Base-by-base conservation (phyloP, 2,329 filamentous ascomycete genomes). In the Arthrocladium fulminans region DNA sequence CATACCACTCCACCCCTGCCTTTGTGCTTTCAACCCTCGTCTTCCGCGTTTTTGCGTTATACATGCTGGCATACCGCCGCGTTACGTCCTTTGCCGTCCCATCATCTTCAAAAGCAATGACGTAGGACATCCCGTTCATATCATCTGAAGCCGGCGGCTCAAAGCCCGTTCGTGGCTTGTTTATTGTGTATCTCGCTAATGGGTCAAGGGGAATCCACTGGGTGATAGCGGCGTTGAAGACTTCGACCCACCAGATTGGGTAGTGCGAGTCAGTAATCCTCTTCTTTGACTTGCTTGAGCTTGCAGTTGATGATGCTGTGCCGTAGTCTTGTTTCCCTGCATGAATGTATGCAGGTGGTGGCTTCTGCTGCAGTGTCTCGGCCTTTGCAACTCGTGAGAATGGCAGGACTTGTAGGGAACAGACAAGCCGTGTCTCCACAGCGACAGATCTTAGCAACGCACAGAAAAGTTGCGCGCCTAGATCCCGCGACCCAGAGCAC, bases 241-340 rank as follows among this genome's bases (percentile, higher is more conserved):
- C 83, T 67, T 98, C 92, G 0, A 96, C 83, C 92, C 92, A 98
- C 62, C 88, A 97, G 2, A 97, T 75, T 0, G 92, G 92, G 59
- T 83, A 86, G 0, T 78, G 66, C 0, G 88, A 89, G 60, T 90
- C 86, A 32, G 50, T 37, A 43, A 58, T 51, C 38, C 45, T 52
- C 32, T 52, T 49, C 15, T 29, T 15, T 27, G 44, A 46, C 19
- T 35, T n/a, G 9, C 37, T 32, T 3, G 46, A 44, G 23, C 51
- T 46, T 17, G 40, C 13, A 9, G 37, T 38, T 2, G 46, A 40
- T 38, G 50, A 48, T 2, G 7, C 15, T 2, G 44, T 47, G 35
- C 43, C 44, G 39, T 51, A 58, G 39, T 52, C 44, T 38, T 58
- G 55, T 25, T 44, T 34, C 23, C 53, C 52, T 34, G 49, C 61